Evolutionary conservation across 1,284 basidiomycete species (phyloP).

Genomic region (Vanrija sp.): DNA sequence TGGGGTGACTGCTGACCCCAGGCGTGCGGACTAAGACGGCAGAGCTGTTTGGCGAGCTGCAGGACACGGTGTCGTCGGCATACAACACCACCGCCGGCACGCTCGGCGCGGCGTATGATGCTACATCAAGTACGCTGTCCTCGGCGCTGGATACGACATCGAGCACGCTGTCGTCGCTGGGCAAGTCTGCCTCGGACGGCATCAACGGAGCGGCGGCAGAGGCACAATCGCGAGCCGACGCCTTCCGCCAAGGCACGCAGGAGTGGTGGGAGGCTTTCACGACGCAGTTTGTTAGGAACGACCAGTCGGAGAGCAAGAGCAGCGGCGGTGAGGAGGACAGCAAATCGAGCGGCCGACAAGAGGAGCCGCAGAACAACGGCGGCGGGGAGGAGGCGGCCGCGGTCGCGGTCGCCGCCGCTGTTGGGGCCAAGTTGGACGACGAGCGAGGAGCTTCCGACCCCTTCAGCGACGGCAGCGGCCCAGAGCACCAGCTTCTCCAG

Average conservation of each 20-base stretch:
- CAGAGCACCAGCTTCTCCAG: conserved; percentile 63
- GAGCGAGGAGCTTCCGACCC: conserved; percentile 2
- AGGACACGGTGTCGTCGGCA: conserved; percentile 34
- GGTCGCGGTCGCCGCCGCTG: conserved; percentile 13
- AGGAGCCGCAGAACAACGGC: conserved; percentile 27
- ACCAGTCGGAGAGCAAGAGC: neutral
- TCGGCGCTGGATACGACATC: conserved; percentile 26
- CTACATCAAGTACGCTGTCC: conserved; percentile 29
- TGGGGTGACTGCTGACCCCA: conserved; percentile 7
- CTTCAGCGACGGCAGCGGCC: conserved; percentile 2
- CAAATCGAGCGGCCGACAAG: conserved; percentile 20
- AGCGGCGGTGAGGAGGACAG: conserved; percentile 5
- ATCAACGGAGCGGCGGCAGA: conserved; percentile 18
- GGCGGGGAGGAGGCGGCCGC: conserved; percentile 19
- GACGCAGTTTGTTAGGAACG: conserved; percentile 19
- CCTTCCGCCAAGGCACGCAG: conserved; percentile 29
- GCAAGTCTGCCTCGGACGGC: conserved; percentile 9
- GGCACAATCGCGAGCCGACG: conserved; percentile 28
- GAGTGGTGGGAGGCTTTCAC: conserved; percentile 44
- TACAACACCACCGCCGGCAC: conserved; percentile 36
- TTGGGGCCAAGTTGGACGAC: conserved; percentile 8
- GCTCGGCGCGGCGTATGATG: conserved; percentile 36
- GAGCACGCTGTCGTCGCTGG: conserved; percentile 18
- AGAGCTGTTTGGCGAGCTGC: conserved; percentile 36
- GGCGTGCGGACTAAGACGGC: conserved; percentile 44